These are phyloP conservation scores for Spizellomyces sp. DNA, from an alignment of 192 early-diverging fungal genomes.

Conservation along the genomic window DNA sequence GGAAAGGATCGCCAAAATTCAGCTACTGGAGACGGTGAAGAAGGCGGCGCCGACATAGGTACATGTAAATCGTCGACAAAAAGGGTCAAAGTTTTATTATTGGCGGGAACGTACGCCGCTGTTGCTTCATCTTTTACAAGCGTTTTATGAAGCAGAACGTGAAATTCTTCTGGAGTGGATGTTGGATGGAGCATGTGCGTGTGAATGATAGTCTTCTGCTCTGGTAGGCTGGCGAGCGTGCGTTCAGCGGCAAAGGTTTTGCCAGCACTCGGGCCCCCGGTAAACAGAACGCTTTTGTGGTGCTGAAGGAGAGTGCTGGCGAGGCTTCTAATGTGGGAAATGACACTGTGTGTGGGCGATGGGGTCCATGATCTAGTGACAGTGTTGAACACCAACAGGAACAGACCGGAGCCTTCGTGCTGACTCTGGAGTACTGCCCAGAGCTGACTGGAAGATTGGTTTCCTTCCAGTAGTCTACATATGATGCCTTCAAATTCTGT, in stretches of 20 bases:
- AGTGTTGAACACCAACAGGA: not conserved
- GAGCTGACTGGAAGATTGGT: not conserved
- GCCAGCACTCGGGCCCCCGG: not conserved
- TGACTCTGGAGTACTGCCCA: not conserved
- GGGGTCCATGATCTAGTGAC: not conserved
- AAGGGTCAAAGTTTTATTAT: slow-evolving; percentile 13
- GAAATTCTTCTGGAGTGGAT: not conserved
- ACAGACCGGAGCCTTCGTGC: not conserved
- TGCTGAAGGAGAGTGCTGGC: not conserved
- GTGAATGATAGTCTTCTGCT: not conserved
- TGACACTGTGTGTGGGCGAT: not conserved
- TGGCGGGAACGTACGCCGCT: slow-evolving; percentile 2
- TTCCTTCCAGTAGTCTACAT: not conserved
- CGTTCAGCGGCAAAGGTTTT: not conserved
- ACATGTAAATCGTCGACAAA: slow-evolving; percentile 24
- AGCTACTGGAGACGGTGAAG: not conserved
- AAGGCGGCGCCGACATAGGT: not conserved
- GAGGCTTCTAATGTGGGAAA: not conserved
- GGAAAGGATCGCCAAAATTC: slow-evolving; percentile 20
- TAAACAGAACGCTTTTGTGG: not conserved
- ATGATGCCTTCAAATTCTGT: not conserved
- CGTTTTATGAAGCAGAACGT: not conserved
- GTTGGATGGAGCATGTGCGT: not conserved
- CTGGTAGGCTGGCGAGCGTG: not conserved
- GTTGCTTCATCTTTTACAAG: not conserved